Conservation (phyloP, 2,329 filamentous ascomycete genomes). For the Fusarium pseudoanthophilum region DNA sequence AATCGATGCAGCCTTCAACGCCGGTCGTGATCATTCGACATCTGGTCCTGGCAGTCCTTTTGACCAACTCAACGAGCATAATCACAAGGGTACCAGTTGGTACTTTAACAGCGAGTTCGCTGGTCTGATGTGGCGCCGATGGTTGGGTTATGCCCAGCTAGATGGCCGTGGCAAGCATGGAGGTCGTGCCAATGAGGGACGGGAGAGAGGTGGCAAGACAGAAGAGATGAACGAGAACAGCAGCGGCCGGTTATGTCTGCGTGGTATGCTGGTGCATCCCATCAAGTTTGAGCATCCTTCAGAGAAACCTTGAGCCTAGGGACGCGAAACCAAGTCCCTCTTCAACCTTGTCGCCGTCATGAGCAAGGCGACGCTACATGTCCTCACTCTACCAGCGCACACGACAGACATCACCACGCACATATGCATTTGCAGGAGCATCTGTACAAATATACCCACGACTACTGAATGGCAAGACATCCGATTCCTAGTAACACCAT, state of each 20-base stretch:
- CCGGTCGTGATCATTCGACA: conserved; percentile 72
- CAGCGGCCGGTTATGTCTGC: conserved; percentile 78
- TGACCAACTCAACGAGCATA: conserved; percentile 77
- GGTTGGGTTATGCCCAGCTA: conserved; percentile 71
- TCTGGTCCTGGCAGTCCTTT: conserved; percentile 75
- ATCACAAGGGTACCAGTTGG: conserved; percentile 84
- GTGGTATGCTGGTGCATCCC: conserved; percentile 83
- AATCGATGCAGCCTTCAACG: conserved; percentile 82
- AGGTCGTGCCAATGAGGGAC: conserved; percentile 60
- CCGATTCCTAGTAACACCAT: conserved; percentile 35
- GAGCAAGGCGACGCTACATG: conserved; percentile 42
- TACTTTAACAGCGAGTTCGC: conserved; percentile 86
- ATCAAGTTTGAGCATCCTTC: conserved; percentile 73
- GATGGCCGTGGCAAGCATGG: conserved; percentile 62
- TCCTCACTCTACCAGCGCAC: conserved; percentile 37
- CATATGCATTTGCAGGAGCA: conserved; percentile 47
- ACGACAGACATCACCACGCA: conserved; percentile 45
- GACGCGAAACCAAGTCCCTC: neutral
- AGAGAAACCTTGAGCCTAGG: conserved; percentile 48
- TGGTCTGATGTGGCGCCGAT: conserved; percentile 80
- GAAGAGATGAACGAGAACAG: conserved; percentile 58
- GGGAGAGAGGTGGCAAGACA: conserved; percentile 61
- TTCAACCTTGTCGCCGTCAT: conserved; percentile 40
- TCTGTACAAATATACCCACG: conserved; percentile 48
- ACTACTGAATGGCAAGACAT: conserved; percentile 41